Evolutionary conservation across 495 filamentous ascomycete genomes (phyloP), one percentile per base, ranked within the genome.

Genomic region (Penicillium atrosanguineum): DNA sequence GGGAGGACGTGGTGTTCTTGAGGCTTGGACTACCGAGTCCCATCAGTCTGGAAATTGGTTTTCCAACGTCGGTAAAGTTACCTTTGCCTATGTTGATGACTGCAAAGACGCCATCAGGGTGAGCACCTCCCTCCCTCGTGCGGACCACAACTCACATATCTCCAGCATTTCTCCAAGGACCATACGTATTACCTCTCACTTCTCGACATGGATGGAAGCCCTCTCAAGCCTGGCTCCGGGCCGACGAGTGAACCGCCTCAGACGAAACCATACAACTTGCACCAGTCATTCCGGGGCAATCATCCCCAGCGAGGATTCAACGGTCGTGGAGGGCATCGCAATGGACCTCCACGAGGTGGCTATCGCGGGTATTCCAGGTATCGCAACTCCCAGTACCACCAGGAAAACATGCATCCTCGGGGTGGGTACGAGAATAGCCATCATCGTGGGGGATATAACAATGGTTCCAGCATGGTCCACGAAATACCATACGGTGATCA

Each of bases 51-150:
- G 44, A n/a, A 29, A 55, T 6, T 41, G 42, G 9, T 45, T 43
- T 21, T 48, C 54, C 4, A 37, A 26, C 5, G 39, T 57, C 3
- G 50, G 54, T 28, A 58, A 50, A 47, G 58, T 56, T 19, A 64
- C 61, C 5, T 64, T 64, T 43, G 58, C 54, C 29, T 64, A 52
- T 31, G 58, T 64, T 6, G 61, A 58, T 19, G 61, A 64, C 23
- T 64, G 52, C 23, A 44, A 49, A 19, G 61, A 64, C 43, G 61
- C 61, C 1, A 56, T 64, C 48, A 64, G 58, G 51, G 61, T 61
- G 46, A 15, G 25, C 39, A 6, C 18, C 6, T n/a, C 38, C 26
- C 39, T 44, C 26, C 11, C 55, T 43, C 25, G 26, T 12, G 28
- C 36, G 15, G 5, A 21, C n/a, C 7, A 1, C 23, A 15, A 34